These are phyloP conservation scores for Panicum miliaceum DNA, from an alignment of 176 grass and related monocot genomes.

Conservation along the genomic window DNA sequence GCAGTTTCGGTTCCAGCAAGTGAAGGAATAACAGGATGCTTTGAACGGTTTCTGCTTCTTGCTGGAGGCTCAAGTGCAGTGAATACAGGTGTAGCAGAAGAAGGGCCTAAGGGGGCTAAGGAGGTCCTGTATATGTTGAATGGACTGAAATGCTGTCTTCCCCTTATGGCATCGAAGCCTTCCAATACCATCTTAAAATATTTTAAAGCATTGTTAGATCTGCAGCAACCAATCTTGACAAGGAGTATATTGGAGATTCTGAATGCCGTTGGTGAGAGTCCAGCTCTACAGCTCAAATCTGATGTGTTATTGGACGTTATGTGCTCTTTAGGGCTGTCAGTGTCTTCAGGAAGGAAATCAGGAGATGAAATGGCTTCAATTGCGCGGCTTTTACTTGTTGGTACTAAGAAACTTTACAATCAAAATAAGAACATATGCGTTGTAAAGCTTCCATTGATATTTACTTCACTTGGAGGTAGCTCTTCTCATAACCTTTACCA, in stretches of 20 bases:
- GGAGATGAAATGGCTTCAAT: slow-evolving; percentile 81
- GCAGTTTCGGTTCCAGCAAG: slow-evolving; percentile 69
- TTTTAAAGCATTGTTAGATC: slow-evolving; percentile 67
- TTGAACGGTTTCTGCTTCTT: slow-evolving; percentile 86
- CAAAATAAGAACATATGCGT: slow-evolving; percentile 69
- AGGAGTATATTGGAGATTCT: slow-evolving; percentile 80
- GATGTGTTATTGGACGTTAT: slow-evolving; percentile 73
- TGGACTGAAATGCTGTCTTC: slow-evolving; percentile 77
- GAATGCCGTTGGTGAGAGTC: slow-evolving; percentile 61
- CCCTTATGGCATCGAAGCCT: slow-evolving; percentile 76
- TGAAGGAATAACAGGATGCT: slow-evolving; percentile 60
- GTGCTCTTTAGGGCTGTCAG: slow-evolving; percentile 63
- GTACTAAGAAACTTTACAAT: slow-evolving; percentile 68
- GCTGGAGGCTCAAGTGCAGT: slow-evolving; percentile 74
- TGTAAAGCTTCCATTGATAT: slow-evolving; percentile 77
- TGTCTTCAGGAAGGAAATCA: slow-evolving; percentile 71
- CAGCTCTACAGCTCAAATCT: slow-evolving; percentile 63
- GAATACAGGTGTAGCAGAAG: slow-evolving; percentile 51
- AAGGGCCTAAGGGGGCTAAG: slow-evolving; percentile 72
- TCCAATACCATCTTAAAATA: slow-evolving; percentile 77
- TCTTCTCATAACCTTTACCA: slow-evolving; percentile 33
- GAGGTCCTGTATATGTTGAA: slow-evolving; percentile 73
- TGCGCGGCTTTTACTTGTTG: slow-evolving; percentile 72
- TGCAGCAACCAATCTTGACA: slow-evolving; percentile 71
- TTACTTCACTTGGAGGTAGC: slow-evolving; percentile 84